phyloP scores from a whole-genome alignment of 129 eudicot species.

The Lactuca saligna region DNA sequence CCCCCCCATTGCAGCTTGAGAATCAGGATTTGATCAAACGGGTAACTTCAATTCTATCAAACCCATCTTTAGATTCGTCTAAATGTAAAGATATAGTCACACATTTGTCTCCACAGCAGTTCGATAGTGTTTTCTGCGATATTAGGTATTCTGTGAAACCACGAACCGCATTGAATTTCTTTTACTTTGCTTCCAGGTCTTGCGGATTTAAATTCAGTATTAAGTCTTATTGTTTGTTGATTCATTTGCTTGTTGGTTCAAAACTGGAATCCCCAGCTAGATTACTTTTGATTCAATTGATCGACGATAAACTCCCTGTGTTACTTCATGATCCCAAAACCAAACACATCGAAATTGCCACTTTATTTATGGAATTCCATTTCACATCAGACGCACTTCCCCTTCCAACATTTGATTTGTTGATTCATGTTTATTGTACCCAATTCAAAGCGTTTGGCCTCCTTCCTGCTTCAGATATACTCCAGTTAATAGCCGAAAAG shows the following conservation, averaged over 20 bases:
- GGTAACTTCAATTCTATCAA: slow-evolving; percentile 63
- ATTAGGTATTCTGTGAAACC: slow-evolving; percentile 47
- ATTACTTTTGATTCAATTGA: slow-evolving; percentile 60
- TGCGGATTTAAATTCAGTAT: slow-evolving; percentile 55
- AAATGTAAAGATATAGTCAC: slow-evolving; percentile 53
- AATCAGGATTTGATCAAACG: slow-evolving; percentile 33
- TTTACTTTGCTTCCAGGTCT: slow-evolving; percentile 41
- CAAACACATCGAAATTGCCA: slow-evolving; percentile 56
- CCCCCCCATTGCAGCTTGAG: slow-evolving; percentile 17
- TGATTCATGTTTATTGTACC: slow-evolving; percentile 64
- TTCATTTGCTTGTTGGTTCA: slow-evolving; percentile 57
- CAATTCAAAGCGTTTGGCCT: slow-evolving; percentile 54
- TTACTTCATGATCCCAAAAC: slow-evolving; percentile 26
- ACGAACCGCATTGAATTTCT: slow-evolving; percentile 52
- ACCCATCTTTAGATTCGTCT: slow-evolving; percentile 47
- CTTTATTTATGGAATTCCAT: slow-evolving; percentile 34
- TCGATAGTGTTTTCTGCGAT: slow-evolving; percentile 55
- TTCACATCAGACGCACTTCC: slow-evolving; percentile 20
- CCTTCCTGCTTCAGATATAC: slow-evolving; percentile 49
- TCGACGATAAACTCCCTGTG: slow-evolving; percentile 58
- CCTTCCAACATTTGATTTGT: slow-evolving; percentile 48
- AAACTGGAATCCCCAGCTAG: slow-evolving; percentile 56
- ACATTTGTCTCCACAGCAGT: slow-evolving; percentile 50
- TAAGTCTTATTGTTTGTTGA: slow-evolving; percentile 64
- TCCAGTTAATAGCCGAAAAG: slow-evolving; percentile 36